Percentiles rank a stretch among this genome's conserved stretches.
Evolutionary conservation across 305 asterid genomes (phyloP).

Genomic region (Salvia sclarea): DNA sequence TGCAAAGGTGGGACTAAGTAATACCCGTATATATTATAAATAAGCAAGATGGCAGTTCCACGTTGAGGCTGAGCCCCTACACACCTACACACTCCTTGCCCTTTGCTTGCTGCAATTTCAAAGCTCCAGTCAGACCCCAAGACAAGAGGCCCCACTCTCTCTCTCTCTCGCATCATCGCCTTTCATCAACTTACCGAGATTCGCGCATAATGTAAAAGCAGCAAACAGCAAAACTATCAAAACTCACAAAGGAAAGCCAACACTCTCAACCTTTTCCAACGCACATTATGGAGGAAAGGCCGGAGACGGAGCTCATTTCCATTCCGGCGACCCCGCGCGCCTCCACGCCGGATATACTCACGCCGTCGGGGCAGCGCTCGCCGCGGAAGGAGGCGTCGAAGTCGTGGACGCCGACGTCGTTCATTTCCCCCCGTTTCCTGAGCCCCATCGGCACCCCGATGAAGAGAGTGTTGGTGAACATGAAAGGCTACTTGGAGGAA

Average conservation of each 20-base stretch:
- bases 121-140: background rate
- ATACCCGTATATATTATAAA: too few species aligned
- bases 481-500: constrained; percentile 93
- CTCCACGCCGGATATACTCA: constrained; percentile 89
- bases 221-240: background rate
- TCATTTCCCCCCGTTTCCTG: constrained; percentile 84
- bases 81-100: too few species aligned
- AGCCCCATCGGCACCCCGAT: constrained; percentile 98
- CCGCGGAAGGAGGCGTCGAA: constrained; percentile 57
- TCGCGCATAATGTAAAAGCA: background rate
- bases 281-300: constrained; percentile 74
- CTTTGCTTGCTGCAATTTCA: background rate
- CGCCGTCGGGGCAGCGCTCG: constrained; percentile 86
- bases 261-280: too few species aligned
- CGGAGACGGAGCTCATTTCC: constrained; percentile 87
- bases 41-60: too few species aligned
- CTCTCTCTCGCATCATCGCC: background rate
- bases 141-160: background rate
- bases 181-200: constrained; percentile 8
- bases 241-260: background rate
- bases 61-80: too few species aligned
- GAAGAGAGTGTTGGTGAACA: constrained; percentile 83
- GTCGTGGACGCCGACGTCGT: constrained; percentile 98
- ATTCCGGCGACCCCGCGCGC: constrained; percentile 97
- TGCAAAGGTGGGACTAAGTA: too few species aligned